Evolutionary conservation across 192 early-diverging fungal genomes (phyloP), one percentile per base, ranked within the genome.

Genomic region (Entomortierella parvispora): DNA sequence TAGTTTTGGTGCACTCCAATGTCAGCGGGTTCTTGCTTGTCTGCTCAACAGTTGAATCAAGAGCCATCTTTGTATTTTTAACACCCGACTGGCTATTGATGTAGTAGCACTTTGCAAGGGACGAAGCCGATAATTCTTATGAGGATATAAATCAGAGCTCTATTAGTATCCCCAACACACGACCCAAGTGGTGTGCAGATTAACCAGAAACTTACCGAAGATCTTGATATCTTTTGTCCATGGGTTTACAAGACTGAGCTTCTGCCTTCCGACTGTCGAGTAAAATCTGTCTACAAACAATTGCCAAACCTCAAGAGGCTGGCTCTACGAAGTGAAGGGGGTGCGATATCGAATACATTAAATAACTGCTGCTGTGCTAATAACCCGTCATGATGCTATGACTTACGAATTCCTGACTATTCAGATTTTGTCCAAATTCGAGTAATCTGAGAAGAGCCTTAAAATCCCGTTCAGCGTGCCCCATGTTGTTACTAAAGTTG

Each of bases 181-280:
- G 37, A 5, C 5, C 20, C 26, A 22, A 20, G 34, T 25, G 7
- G 25, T 45, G 11, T 59, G 22, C 9, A 37, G n/a, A n/a, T n/a
- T n/a, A n/a, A n/a, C n/a, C n/a, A n/a, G n/a, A n/a, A n/a, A n/a
- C 31, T 43, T 68, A 68, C 65, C 65, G 32, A 58, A 68, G 1
- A 45, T 53, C 34, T 58, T 58, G 56, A 20, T 58, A 4, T 59
- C 47, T n/a, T 68, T 68, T 22, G 25, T 59, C 23, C 10, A 10
- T 14, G 65, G 33, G n/a, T 59, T 68, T 23, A 59, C 18, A 18
- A 68, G 37, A 7, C 46, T 68, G 31, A 58, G 59, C 23, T 68
- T 58, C 22, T 58, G 56, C 17, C 55, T 58, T 6, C 56, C 65
- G 9, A 58, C 56, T 3, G 20, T 51, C 15, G 65, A 23, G 12